Evolutionary conservation across 2,329 filamentous ascomycete genomes (phyloP).

Genomic region (Harringtonia lauricola): DNA sequence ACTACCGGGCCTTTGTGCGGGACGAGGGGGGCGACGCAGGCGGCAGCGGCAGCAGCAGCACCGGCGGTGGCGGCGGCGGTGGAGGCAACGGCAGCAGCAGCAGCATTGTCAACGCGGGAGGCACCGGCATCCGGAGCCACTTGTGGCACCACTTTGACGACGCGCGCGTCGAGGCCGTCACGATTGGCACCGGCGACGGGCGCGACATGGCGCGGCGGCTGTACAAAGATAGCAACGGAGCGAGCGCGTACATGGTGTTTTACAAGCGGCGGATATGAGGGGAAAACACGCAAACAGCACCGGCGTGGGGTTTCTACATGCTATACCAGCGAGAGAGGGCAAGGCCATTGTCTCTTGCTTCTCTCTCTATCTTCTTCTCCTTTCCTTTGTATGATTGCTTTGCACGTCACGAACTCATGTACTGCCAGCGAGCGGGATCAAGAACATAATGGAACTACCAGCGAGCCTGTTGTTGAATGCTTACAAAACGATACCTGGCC

Average conservation of each 20-base stretch:
- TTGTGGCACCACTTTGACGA: constrained; percentile 43
- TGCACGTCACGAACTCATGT: constrained; percentile 5
- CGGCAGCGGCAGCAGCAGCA: constrained; percentile 18
- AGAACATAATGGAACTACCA: background rate
- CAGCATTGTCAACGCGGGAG: background rate
- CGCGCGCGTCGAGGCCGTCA: constrained; percentile 11
- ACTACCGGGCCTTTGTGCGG: constrained; percentile 66
- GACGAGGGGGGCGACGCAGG: constrained; percentile 32
- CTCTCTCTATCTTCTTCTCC: background rate
- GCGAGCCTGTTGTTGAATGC: background rate
- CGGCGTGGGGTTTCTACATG: too few relatives aligned
- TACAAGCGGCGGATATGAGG: constrained; percentile 9
- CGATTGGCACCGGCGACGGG: constrained; percentile 12
- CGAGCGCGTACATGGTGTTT: constrained; percentile 14
- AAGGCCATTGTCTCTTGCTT: background rate
- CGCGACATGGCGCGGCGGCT: constrained; percentile 12
- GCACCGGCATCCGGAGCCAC: constrained; percentile 6
- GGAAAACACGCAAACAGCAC: background rate
- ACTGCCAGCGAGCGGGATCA: background rate
- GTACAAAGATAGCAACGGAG: constrained; percentile 10
- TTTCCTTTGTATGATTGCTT: background rate
- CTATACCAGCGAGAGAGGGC: too few relatives aligned
- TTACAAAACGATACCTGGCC: too few relatives aligned
- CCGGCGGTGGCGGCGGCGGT: constrained; percentile 2
- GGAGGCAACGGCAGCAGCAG: background rate